A percentile compares a stretch with the other conserved stretches of the same genome.
Evolutionary conservation across 208 protist genomes (phyloP).

Genomic region (Leishmania mexicana): DNA sequence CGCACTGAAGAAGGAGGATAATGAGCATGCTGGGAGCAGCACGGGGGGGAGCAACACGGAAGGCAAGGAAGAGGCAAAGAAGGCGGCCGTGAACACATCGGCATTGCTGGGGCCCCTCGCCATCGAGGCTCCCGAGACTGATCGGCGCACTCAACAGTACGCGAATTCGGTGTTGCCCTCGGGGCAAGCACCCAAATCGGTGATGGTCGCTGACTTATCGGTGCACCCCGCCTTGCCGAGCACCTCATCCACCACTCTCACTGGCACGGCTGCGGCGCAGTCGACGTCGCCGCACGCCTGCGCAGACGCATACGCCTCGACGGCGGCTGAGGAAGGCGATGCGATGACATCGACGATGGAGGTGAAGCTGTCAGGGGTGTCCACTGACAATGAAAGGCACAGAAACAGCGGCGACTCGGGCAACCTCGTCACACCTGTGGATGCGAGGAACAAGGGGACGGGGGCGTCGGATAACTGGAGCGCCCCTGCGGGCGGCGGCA

Average conservation of each 20-base stretch:
- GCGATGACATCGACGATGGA: slow-evolving; percentile 1
- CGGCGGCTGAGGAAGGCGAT: not conserved
- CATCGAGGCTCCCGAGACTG: not conserved
- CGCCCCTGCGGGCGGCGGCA: not conserved
- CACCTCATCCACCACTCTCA: not conserved
- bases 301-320: not conserved
- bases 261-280: not conserved
- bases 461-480: not conserved
- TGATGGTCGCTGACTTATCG: slow-evolving; percentile 2
- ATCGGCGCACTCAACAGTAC: not conserved
- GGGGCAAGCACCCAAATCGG: slow-evolving; percentile 1
- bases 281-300: not conserved
- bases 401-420: slow-evolving; percentile 1
- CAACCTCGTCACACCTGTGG: not conserved
- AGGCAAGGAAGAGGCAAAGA: not conserved
- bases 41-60: not conserved
- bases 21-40: not conserved
- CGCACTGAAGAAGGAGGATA: slow-evolving; percentile 28
- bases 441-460: not conserved
- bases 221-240: not conserved
- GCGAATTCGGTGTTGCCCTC: not conserved
- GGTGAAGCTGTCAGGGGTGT: not conserved
- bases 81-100: not conserved
- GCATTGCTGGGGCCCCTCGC: no score
- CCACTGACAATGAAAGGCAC: not conserved